These are phyloP conservation scores for Pleurotus citrinopileatus DNA, from an alignment of 768 basidiomycete species.

Conservation along the genomic window DNA sequence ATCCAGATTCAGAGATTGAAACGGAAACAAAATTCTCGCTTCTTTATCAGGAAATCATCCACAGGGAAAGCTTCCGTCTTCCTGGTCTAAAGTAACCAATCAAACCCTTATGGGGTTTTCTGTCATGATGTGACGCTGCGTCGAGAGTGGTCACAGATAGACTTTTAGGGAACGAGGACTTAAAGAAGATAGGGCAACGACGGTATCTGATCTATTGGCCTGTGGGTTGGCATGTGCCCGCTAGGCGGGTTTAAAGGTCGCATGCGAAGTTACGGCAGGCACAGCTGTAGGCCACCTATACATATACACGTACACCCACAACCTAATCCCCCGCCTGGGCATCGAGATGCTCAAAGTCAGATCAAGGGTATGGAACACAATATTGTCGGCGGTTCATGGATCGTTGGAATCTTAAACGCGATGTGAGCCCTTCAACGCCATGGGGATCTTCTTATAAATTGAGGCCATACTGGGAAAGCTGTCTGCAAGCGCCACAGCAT, in stretches of 20 bases:
- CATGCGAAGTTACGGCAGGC: no score
- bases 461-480: neutral
- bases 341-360: neutral
- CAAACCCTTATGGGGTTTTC: constrained; percentile 8
- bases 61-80: constrained; percentile 7
- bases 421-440: neutral
- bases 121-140: constrained; percentile 7
- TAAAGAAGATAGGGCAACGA: neutral
- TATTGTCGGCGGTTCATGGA: no score
- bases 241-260: neutral
- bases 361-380: neutral
- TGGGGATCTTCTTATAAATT: neutral
- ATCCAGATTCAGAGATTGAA: constrained; percentile 1
- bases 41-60: constrained; percentile 8
- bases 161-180: constrained; percentile 10
- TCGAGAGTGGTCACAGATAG: constrained; percentile 9
- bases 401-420: neutral
- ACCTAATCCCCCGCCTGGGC: neutral
- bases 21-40: constrained; percentile 3
- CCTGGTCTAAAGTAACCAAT: neutral
- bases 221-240: no score
- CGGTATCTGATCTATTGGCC: neutral
- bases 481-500: neutral
- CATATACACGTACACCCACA: neutral
- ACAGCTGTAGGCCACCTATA: no score